Evolutionary conservation across 768 basidiomycete genomes (phyloP).

Genomic region (Hypholoma sublateritium): DNA sequence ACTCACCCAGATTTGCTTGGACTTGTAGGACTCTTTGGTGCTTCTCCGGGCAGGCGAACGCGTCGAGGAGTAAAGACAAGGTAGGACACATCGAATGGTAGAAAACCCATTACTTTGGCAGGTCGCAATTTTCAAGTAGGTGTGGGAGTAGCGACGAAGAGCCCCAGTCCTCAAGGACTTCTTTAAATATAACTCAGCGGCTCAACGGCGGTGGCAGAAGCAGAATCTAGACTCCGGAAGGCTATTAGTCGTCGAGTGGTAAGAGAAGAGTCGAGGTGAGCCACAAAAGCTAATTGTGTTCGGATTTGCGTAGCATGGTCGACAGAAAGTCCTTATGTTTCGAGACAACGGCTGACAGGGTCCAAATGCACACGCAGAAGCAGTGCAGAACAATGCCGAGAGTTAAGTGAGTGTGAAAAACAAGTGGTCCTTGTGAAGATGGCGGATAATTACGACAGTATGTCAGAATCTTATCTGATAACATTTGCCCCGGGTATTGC

Average conservation of each 20-base stretch:
- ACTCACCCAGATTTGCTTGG: conserved; percentile 19
- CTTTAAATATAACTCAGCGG: conserved; percentile 1
- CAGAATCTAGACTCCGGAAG: not conserved
- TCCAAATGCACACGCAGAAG: not conserved
- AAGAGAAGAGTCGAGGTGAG: not conserved
- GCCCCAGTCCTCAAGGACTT: not conserved
- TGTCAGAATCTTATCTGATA: conserved; percentile 5
- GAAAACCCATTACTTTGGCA: conserved; percentile 19
- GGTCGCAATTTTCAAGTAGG: not conserved
- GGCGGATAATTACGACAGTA: not conserved
- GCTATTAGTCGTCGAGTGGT: not conserved
- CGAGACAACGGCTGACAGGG: not conserved
- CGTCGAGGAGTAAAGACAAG: conserved; percentile 52
- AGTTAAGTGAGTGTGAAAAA: not conserved
- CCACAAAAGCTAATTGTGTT: not conserved
- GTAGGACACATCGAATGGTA: conserved; percentile 51
- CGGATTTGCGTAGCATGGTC: not conserved
- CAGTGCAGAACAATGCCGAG: not conserved
- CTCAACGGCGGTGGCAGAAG: not conserved
- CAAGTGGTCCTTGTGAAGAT: not conserved
- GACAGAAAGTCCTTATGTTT: not conserved
- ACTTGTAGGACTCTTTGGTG: conserved; percentile 12
- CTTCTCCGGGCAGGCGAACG: conserved; percentile 50
- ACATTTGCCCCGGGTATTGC: not conserved
- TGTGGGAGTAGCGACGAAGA: not conserved